Conservation (phyloP, 352 stramenopile species). For the Lagenidium sp. region DNA sequence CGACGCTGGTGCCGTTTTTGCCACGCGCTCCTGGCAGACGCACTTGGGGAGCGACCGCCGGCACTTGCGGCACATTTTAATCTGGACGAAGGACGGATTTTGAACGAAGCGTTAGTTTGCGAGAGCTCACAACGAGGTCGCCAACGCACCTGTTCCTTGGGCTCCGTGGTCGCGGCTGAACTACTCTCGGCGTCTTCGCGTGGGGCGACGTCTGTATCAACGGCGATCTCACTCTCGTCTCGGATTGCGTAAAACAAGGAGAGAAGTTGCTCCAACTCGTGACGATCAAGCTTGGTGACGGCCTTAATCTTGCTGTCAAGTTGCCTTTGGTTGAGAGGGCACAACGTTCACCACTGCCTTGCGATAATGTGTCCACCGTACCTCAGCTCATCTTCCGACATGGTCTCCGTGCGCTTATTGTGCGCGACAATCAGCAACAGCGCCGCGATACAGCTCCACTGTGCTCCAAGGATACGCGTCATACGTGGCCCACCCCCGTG, state of each 20-base stretch:
- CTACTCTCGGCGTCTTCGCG: slow-evolving; percentile 10
- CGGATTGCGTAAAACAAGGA: slow-evolving; percentile 55
- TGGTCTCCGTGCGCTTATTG: slow-evolving; percentile 24
- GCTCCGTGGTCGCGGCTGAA: slow-evolving; percentile 1
- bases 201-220: slow-evolving; percentile 43
- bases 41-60: slow-evolving; percentile 52
- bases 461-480: neutral
- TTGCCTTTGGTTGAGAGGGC: no score
- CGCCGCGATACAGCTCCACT: slow-evolving; percentile 64
- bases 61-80: slow-evolving; percentile 77
- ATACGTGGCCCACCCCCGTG: no score
- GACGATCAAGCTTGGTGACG: slow-evolving; percentile 51
- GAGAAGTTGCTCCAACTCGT: slow-evolving; percentile 60
- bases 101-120: no score
- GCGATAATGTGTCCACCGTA: slow-evolving; percentile 9
- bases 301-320: neutral
- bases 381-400: slow-evolving; percentile 30
- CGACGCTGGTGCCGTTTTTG: neutral
- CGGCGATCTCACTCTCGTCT: slow-evolving; percentile 40
- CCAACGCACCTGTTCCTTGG: no score
- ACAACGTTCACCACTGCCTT: no score
- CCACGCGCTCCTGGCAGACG: slow-evolving; percentile 24
- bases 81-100: no score
- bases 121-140: no score
- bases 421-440: slow-evolving; percentile 63